Base-by-base conservation (phyloP, 2,329 filamentous ascomycete genomes). In the Fusarium clavum region DNA sequence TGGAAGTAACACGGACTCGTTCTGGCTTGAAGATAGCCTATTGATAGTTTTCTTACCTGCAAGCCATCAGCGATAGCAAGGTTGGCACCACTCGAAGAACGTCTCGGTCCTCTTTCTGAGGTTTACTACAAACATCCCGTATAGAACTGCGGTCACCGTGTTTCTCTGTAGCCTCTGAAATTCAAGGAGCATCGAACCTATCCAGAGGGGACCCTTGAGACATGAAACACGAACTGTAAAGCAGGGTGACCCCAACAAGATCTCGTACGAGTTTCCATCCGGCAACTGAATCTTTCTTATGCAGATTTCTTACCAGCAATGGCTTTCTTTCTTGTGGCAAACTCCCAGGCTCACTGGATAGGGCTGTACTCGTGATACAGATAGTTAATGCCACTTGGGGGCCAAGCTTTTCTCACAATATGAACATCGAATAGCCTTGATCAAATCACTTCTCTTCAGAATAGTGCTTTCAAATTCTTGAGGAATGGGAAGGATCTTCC, bases 111-210 rank as follows among this genome's bases (percentile, higher is more conserved):
- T 48, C 51, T 38, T 38, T 32, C 27, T 24, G 18, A 9, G 41
- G 43, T 25, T n/a, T n/a, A 25, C 13, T 49, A 30, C 27, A 25
- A 44, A 52, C 59, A 54, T 44, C 54, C 34, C 46, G 57, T 44
- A 44, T 22, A 55, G 40, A 68, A n/a, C 48, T 48, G 57, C 27
- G 24, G 59, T 65, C 53, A 68, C 32, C 30, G 69, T 55, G 56
- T 54, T 13, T n/a, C 20, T 57, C 29, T 34, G 30, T 34, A 44
- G 18, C 18, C 32, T 24, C 48, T 45, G 34, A 60, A 60, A 66
- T 57, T 62, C 59, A 69, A 56, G 52, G 30, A 55, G 30, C 40
- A 29, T 16, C 18, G 14, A 48, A 29, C 47, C 22, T 61, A 45
- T 52, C 56, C 61, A 27, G 30, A 32, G 43, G 38, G 58, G 11